These are phyloP conservation scores for Taphrina betulina DNA, from an alignment of 1,139 yeast genomes.

Conservation along the genomic window DNA sequence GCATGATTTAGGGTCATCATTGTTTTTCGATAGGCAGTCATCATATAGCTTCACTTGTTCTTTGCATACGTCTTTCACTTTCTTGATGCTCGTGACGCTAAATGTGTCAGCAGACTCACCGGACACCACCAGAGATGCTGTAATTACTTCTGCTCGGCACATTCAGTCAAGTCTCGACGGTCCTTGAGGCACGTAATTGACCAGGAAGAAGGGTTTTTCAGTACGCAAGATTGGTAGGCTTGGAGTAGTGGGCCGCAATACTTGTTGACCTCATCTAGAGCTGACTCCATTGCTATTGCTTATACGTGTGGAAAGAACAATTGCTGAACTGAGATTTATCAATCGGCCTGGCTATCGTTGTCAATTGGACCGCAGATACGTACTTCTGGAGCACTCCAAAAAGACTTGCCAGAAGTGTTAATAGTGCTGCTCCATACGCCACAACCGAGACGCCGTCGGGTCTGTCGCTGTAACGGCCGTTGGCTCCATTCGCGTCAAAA, in stretches of 20 bases:
- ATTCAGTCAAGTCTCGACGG: slow-evolving; percentile 24
- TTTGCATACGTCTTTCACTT: slow-evolving; percentile 25
- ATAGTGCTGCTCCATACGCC: too few species aligned
- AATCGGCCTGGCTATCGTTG: too few species aligned
- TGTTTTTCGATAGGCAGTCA: slow-evolving; percentile 13
- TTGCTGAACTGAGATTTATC: too few species aligned
- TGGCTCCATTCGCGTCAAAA: too few species aligned
- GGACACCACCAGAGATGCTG: not conserved
- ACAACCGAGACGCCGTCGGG: too few species aligned
- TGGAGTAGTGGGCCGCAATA: slow-evolving; percentile 11
- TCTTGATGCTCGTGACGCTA: slow-evolving; percentile 27
- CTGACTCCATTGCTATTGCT: slow-evolving; percentile 31
- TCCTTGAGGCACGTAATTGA: slow-evolving; percentile 10
- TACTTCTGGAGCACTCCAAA: too few species aligned
- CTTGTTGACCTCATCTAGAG: slow-evolving; percentile 20
- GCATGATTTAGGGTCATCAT: slow-evolving; percentile 24
- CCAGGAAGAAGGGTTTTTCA: slow-evolving; percentile 19
- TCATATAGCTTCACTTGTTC: slow-evolving; percentile 16
- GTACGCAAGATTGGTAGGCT: slow-evolving; percentile 16
- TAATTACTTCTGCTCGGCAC: slow-evolving; percentile 27
- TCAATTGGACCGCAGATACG: too few species aligned
- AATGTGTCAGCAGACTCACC: not conserved
- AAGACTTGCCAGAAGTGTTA: too few species aligned
- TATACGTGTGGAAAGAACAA: too few species aligned
- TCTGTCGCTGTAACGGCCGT: too few species aligned